Evolutionary conservation across 441 rosid genomes (phyloP), one percentile per base, ranked within the genome.

Genomic region (Brassica balearica): DNA sequence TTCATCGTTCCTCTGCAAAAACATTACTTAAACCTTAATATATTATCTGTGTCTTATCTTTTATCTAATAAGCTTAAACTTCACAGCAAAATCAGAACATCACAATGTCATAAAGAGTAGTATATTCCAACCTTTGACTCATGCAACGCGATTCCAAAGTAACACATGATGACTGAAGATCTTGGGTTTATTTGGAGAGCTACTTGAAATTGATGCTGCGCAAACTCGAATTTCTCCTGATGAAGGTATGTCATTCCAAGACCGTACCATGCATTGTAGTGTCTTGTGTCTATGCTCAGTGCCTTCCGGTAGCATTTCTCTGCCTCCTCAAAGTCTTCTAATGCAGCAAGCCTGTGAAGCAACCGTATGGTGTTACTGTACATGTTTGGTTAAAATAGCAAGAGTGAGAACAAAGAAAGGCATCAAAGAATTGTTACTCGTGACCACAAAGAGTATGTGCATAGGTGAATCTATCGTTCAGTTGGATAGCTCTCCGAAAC

Each of bases 361-460:
- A 51, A 75, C 43, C 12, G 25, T 22, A 71, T 71, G 23, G 14
- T 71, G 51, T 32, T 34, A 71, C 1, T 14, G 8, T 53, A 34
- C 22, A 23, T 60, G 68, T 48, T 12, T 75, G 51, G 51, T 15
- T 69, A 74, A 22, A 74, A 22, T 72, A 72, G 64, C 68, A 81
- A 38, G 61, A 36, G 8, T 14, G 76, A 51, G 51, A 67, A 64
- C 46, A 51, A 41, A 81, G 19, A 62, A 65, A 46, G 12, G 20
- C 65, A 69, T 60, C 9, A 65, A 69, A 43, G 77, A 65, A 78
- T 51, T 93, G 36, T 96, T 96, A 96, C 98, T 96, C 98, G 73
- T 96, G 99, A 68, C 96, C 99, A 32, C 94, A 96, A 72, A 96
- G 97, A 15, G 97, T 92, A 84, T 90, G 92, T 11, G 97, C 99